These are phyloP conservation scores for Sporothrix inflata DNA, from an alignment of 2,329 filamentous ascomycete genomes.

Conservation along the genomic window DNA sequence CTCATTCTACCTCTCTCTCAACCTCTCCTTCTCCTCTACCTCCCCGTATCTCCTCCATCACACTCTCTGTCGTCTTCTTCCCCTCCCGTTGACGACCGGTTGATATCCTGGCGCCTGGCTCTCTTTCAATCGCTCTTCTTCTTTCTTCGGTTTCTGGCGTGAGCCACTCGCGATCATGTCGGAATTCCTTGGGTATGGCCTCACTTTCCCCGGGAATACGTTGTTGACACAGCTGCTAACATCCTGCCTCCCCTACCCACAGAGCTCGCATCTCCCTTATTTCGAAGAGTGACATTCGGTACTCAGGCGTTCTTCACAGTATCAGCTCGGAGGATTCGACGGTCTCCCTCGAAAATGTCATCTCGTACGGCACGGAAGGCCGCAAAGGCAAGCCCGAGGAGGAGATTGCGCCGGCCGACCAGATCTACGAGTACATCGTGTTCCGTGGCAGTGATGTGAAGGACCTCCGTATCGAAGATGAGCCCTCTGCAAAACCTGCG, in stretches of 20 bases:
- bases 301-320: conserved; percentile 92
- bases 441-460: conserved; percentile 99
- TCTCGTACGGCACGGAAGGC: conserved; percentile 91
- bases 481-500: conserved; percentile 71
- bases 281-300: conserved; percentile 47
- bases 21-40: background rate
- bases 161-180: conserved; percentile 29
- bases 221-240: conserved; percentile 18
- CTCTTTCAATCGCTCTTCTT: background rate
- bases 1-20: background rate
- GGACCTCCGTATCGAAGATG: conserved; percentile 90
- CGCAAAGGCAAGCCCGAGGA: conserved; percentile 77
- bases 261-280: conserved; percentile 36
- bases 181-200: conserved; percentile 33
- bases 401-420: conserved; percentile 81
- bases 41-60: background rate
- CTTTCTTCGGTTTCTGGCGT: background rate
- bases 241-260: background rate
- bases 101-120: background rate
- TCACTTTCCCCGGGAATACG: background rate
- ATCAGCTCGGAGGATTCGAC: conserved; percentile 98
- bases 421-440: conserved; percentile 97
- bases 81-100: background rate
- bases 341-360: conserved; percentile 94
- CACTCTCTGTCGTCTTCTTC: background rate